Evolutionary conservation across 352 stramenopile genomes (phyloP).

Genomic region (Stramenopiles sp.): DNA sequence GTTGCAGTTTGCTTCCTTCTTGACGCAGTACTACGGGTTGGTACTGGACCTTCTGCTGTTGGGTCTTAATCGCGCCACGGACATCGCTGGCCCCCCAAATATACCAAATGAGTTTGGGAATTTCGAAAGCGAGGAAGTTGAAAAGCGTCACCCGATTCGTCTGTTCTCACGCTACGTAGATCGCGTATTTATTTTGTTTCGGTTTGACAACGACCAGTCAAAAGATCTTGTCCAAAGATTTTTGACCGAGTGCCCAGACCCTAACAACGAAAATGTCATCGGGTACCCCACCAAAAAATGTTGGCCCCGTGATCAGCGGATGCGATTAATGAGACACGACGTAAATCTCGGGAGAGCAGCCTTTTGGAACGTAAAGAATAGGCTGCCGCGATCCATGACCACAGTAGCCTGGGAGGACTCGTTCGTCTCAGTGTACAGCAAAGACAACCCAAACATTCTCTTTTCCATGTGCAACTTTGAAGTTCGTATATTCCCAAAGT

Average conservation of each 20-base stretch:
- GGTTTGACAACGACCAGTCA: conserved; percentile 90
- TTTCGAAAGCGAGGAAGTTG: conserved; percentile 89
- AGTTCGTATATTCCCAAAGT: conserved; percentile 77
- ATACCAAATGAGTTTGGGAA: conserved; percentile 95
- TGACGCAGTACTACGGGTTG: conserved; percentile 97
- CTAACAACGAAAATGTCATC: conserved; percentile 99
- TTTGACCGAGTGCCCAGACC: conserved; percentile 96
- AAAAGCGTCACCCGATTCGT: conserved; percentile 93
- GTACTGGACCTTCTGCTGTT: conserved; percentile 94
- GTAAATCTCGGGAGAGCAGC: conserved; percentile 96
- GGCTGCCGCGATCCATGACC: conserved; percentile 87
- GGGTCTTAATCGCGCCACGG: conserved; percentile 85
- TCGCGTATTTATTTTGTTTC: conserved; percentile 97
- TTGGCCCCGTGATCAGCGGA: conserved; percentile 95
- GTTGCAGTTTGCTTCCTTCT: conserved; percentile 88
- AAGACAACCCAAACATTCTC: conserved; percentile 98
- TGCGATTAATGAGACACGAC: conserved; percentile 98
- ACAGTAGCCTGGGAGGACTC: conserved; percentile 98
- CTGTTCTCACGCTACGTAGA: conserved; percentile 98
- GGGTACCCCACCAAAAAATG: conserved; percentile 99
- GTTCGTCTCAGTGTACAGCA: conserved; percentile 97
- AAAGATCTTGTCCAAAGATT: conserved; percentile 98
- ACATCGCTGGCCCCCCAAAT: conserved; percentile 88
- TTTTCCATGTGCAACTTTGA: conserved; percentile 99
- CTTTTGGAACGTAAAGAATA: conserved; percentile 99